Evolutionary conservation across 371 early-diverging fungal species (phyloP), one percentile per base, ranked within the genome.

Genomic region (Mucor mucedo): DNA sequence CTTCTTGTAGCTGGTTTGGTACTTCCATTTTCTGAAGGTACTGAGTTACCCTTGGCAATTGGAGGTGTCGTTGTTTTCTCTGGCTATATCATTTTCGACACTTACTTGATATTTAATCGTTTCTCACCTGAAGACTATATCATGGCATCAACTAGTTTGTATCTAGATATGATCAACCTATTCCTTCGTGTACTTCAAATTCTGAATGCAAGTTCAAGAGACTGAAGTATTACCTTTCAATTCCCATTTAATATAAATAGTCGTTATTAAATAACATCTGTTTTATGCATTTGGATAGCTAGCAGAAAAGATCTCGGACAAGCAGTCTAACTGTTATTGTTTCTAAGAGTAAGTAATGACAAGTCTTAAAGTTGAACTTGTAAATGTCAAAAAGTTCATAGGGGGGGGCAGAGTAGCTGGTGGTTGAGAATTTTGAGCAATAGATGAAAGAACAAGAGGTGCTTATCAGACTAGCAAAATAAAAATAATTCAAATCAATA

Each of bases 81-180:
- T 45, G 89, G 87, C 7, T 89, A 84, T 66, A 86, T 91, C 55
- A 58, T 91, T 21, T 91, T 84, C 58, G 93, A 84, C 48, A 93
- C 92, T 8, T 82, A 84, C 55, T 67, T 83, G 72, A 84, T 93
- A 33, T 87, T 91, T 73, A 80, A 84, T 66, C 80, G 84, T 8
- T 70, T 87, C 30, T 80, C 80, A 7, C 87, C 89, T 14, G 94
- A 93, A 44, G 92, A 92, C 48, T 92, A 91, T 66, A 86, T 92
- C 21, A 67, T 87, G 61, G 92, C 89, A n/a, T 76, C 86, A 10
- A 75, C 87, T 33, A 82, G 84, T 30, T 78, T 93, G 39, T 93
- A 92, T 64, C 80, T 93, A 52, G 93, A 93, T 70, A 70, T 93
- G 39, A 71, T 93, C 72, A 93, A 93, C 60, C 71, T 93, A 59